Evolutionary conservation across 306 rosid species (phyloP).

Genomic region (Pyrus communis): DNA sequence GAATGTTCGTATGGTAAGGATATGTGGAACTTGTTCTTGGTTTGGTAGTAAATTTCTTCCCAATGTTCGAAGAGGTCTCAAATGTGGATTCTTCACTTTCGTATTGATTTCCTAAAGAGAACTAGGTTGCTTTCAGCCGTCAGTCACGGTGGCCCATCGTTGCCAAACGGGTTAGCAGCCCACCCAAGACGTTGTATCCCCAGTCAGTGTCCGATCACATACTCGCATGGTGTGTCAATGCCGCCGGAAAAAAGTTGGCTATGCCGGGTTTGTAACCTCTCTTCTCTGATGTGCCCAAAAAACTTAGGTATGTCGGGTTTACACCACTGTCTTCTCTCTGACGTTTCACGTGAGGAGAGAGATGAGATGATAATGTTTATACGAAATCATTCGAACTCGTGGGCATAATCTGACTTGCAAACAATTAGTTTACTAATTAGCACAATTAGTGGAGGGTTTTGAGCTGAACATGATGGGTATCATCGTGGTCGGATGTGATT

Average conservation of each 20-base stretch:
- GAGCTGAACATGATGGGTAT: not conserved
- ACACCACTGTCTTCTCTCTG: not conserved
- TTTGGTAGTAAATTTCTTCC: not conserved
- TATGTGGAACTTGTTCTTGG: not conserved
- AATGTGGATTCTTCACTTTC: not conserved
- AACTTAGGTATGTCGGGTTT: not conserved
- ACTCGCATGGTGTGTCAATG: not conserved
- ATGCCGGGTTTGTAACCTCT: no score
- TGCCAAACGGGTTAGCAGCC: not conserved
- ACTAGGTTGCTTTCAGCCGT: not conserved
- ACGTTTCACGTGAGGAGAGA: not conserved
- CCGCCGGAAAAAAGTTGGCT: not conserved
- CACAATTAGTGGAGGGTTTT: not conserved
- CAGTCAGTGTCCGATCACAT: not conserved
- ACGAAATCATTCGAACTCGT: not conserved
- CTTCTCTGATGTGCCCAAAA: no score
- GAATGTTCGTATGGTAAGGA: not conserved
- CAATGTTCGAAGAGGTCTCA: not conserved
- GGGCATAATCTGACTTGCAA: not conserved
- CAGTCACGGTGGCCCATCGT: not conserved
- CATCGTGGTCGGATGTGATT: slow-evolving; percentile 48
- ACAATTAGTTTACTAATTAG: not conserved
- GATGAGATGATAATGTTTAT: no score
- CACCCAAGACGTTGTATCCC: not conserved
- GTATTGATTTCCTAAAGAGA: not conserved